Conservation (phyloP, 768 basidiomycete genomes). For the Leucocoprinus sp. region DNA sequence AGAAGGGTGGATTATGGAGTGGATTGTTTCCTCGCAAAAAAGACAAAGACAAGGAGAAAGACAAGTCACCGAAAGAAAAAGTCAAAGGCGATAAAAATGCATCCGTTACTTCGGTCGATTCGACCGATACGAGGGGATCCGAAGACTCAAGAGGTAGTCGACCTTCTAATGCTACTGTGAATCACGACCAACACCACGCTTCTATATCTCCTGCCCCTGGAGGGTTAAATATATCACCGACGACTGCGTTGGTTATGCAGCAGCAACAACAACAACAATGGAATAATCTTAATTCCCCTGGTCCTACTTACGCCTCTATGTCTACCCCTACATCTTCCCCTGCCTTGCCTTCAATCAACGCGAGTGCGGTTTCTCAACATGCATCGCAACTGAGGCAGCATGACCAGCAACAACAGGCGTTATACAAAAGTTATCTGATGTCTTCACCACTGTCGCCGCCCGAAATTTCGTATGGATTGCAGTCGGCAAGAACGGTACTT, state of each 20-base stretch:
- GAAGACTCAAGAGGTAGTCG: conserved; percentile 58
- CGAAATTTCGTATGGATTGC: conserved; percentile 69
- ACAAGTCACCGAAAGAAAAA: too few relatives aligned
- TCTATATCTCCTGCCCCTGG: too few relatives aligned
- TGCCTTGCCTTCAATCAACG: too few relatives aligned
- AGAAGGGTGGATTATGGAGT: conserved; percentile 66
- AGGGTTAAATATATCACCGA: conserved; percentile 41
- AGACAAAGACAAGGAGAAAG: conserved; percentile 54
- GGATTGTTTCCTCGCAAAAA: conserved; percentile 73
- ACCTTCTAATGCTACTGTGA: conserved; percentile 21
- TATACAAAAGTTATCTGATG: conserved; percentile 86
- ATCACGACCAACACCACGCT: too few relatives aligned
- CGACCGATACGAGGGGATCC: conserved; percentile 39
- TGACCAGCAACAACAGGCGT: conserved; percentile 81
- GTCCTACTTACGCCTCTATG: conserved; percentile 24
- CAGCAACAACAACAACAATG: conserved; percentile 46
- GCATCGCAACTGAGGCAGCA: conserved; percentile 73
- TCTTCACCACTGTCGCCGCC: conserved; percentile 75
- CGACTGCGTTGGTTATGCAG: conserved; percentile 44
- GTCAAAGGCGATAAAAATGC: conserved; percentile 28
- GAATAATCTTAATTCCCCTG: conserved; percentile 18
- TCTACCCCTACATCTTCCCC: too few relatives aligned
- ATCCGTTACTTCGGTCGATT: conserved; percentile 44
- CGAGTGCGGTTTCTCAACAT: conserved; percentile 46
- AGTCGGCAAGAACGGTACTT: conserved; percentile 29